Evolutionary conservation across 2,329 filamentous ascomycete species (phyloP).

Genomic region (Ambrosiella cleistominuta): DNA sequence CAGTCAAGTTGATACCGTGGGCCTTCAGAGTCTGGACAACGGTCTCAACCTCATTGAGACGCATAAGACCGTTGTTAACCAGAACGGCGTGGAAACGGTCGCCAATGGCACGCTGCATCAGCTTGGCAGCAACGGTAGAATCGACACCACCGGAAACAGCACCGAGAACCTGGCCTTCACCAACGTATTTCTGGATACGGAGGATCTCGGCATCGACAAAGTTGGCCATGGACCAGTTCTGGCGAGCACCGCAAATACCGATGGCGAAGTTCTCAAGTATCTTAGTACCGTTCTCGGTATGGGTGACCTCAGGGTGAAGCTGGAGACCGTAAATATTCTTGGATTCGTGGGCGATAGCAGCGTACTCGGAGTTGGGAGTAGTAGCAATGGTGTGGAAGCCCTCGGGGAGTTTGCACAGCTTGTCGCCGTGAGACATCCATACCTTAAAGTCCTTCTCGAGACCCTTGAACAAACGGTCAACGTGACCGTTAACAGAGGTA

Average conservation of each 20-base stretch:
- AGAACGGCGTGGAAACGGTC: conserved; percentile 72
- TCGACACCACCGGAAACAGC: conserved; percentile 58
- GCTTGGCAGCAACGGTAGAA: conserved; percentile 67
- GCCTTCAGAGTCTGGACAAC: conserved; percentile 65
- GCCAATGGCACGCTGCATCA: conserved; percentile 72
- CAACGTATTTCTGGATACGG: conserved; percentile 67
- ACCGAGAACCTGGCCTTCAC: conserved; percentile 55
- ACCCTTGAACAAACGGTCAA: conserved; percentile 63
- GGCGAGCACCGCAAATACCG: conserved; percentile 57
- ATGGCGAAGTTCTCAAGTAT: conserved; percentile 72
- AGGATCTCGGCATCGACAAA: conserved; percentile 68
- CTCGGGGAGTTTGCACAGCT: conserved; percentile 56
- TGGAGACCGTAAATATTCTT: conserved; percentile 68
- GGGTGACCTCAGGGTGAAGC: conserved; percentile 71
- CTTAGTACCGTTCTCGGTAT: conserved; percentile 51
- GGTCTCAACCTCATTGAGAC: conserved; percentile 64
- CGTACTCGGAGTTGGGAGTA: conserved; percentile 60
- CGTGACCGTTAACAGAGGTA: conserved; percentile 39
- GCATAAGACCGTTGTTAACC: conserved; percentile 73
- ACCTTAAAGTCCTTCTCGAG: conserved; percentile 40
- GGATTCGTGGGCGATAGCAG: conserved; percentile 55
- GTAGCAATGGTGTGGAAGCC: conserved; percentile 58
- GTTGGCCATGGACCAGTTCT: conserved; percentile 71
- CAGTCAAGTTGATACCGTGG: conserved; percentile 77
- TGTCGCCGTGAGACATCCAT: conserved; percentile 84